Evolutionary conservation across 1,139 yeast genomes (phyloP), one percentile per base, ranked within the genome.

Genomic region (Zhuliangozyma parablackwelliae): DNA sequence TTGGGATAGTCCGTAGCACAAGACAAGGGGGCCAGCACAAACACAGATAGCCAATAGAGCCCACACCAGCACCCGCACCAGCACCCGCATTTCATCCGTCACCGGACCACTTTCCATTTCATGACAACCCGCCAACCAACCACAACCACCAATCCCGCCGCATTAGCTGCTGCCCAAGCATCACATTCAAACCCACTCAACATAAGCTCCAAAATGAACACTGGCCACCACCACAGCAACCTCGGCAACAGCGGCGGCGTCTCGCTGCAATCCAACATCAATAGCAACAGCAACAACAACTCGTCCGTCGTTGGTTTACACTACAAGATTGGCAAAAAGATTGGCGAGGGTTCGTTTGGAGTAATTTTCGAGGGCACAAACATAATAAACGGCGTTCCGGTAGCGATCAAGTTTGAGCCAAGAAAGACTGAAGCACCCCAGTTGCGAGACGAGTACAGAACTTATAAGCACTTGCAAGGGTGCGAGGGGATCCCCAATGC

Each of bases 271-370:
- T 9, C n/a, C 11, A 30, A 30, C 16, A 16, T 16, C 16, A 23
- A 16, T 9, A 26, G 10, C 27, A 23, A 26, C 29, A 26, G 24
- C 10, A 10, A 21, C 21, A 35, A 28, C 26, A 24, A 31, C 26
- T 41, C 56, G 21, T 67, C 66, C 44, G 64, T 75, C 31, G 80
- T 77, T 27, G 82, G 82, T 21, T 72, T 75, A 26, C 97, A 92
- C 69, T 92, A 88, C 67, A 89, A 92, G 48, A 89, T 92, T 43
- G 98, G 97, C 34, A 89, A 89, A 59, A 92, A 92, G 66, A 92
- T 92, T 42, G 98, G 98, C 29, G 97, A 92, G 63, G 98, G 98
- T 13, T 90, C 97, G 2, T 92, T 92, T 67, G 98, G 98, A 20
- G 92, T 90, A 36, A 90, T 92, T 38, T 92, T 90, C 61, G 97